phyloP scores from a whole-genome alignment of 371 early-diverging fungal species.

The Entomophthora muscae region DNA sequence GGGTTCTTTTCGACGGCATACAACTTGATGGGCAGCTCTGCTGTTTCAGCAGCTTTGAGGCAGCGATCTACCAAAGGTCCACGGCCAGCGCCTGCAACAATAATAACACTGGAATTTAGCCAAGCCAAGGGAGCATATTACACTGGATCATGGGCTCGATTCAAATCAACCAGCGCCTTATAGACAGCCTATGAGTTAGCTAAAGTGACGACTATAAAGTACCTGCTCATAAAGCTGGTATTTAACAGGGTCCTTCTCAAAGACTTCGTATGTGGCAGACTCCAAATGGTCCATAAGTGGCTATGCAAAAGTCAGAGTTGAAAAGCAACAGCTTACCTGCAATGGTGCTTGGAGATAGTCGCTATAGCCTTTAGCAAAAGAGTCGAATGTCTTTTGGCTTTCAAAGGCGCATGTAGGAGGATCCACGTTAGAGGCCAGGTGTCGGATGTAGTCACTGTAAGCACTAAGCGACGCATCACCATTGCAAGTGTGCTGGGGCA shows the following conservation, averaged over 20 bases:
- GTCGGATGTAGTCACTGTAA: too few relatives aligned
- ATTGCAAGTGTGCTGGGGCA: too few relatives aligned
- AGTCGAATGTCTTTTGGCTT: slow-evolving; percentile 28
- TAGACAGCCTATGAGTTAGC: slow-evolving; percentile 24
- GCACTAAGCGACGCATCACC: too few relatives aligned
- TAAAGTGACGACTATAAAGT: slow-evolving; percentile 2
- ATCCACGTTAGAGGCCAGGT: too few relatives aligned
- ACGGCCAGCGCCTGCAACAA: slow-evolving; percentile 70
- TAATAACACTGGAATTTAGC: slow-evolving; percentile 45
- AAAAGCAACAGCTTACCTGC: slow-evolving; percentile 20
- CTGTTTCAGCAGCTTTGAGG: slow-evolving; percentile 50
- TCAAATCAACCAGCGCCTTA: slow-evolving; percentile 37
- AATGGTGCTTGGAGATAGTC: slow-evolving; percentile 79
- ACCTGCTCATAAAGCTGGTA: slow-evolving; percentile 77
- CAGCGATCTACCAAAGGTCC: slow-evolving; percentile 72
- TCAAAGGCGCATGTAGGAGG: too few relatives aligned
- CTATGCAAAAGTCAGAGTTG: slow-evolving; percentile 13
- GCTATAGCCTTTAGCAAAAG: slow-evolving; percentile 59
- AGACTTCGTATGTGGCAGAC: slow-evolving; percentile 79
- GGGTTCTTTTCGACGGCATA: slow-evolving; percentile 91
- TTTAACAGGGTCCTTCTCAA: slow-evolving; percentile 82
- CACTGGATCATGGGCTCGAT: slow-evolving; percentile 20
- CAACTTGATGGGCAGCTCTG: slow-evolving; percentile 39
- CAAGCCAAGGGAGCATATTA: slow-evolving; percentile 16
- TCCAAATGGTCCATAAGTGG: slow-evolving; percentile 89